Evolutionary conservation across 495 filamentous ascomycete genomes (phyloP), one percentile per base, ranked within the genome.

Genomic region (Podospora appendiculata): DNA sequence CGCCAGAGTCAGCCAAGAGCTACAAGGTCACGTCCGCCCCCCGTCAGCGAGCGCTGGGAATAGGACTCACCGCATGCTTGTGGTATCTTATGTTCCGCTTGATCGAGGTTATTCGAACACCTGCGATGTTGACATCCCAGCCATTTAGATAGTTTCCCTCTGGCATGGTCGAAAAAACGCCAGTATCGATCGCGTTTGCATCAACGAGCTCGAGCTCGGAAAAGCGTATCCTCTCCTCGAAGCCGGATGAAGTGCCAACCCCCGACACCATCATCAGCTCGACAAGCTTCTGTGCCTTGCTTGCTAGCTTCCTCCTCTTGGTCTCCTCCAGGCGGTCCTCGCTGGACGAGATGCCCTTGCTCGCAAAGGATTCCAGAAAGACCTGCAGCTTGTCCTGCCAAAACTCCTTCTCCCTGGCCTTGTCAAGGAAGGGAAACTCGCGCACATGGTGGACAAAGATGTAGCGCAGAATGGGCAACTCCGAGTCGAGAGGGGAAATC

Each of bases 251-350:
- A 2, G 93, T 98, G 17, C 87, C 90, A 45, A 98, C 85, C 5
- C 94, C 93, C 4, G 90, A 96, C 14, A 97, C 94, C 90, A 98
- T 96, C 93, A 98, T 97, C 52, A 98, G 74, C 71, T 97, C 93
- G 32, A 98, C 86, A 47, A 98, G 70, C 75, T 98, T 98, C 64
- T 90, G 84, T 32, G 88, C 88, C 78, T 98, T 98, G 50, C 85
- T 71, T 0, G 94, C 91, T 48, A 98, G 70, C 70, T 97, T 97
- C 62, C 83, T 78, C 41, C 93, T 79, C 78, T 98, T 98, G 3
- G 94, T 97, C 67, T 96, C 89, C 66, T 98, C 93, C 45, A 96
- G 70, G 8, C 93, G 80, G 61, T 98, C 93, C 65, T 98, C 93
- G 16, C 92, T 96, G 10, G 90, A 95, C 1, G 92, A 96, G 41